Conservation (phyloP, 352 stramenopile species). For the Globisporangium heterothallicum region DNA sequence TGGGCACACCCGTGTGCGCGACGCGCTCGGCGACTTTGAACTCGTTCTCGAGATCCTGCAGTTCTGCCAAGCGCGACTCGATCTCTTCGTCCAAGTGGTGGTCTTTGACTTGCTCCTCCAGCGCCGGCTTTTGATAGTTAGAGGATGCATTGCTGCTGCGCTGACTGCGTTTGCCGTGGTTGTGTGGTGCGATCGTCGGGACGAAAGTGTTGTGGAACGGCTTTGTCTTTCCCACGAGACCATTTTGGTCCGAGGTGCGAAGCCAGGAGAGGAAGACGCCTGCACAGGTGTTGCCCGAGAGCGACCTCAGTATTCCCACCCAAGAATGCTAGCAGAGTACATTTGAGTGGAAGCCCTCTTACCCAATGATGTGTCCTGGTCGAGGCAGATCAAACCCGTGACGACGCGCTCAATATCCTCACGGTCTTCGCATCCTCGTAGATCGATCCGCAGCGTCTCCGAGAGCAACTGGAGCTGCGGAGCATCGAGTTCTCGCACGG, state of each 20-base stretch:
- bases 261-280: slow-evolving; percentile 68
- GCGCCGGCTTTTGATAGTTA: slow-evolving; percentile 11
- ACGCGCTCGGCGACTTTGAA: slow-evolving; percentile 61
- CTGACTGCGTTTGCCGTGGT: background rate
- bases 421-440: slow-evolving; percentile 50
- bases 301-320: background rate
- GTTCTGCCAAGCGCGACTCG: slow-evolving; percentile 23
- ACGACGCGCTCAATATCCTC: slow-evolving; percentile 55
- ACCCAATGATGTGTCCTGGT: slow-evolving; percentile 66
- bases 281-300: too few relatives aligned
- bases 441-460: slow-evolving; percentile 58
- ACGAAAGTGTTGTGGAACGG: slow-evolving; percentile 65
- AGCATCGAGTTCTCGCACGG: slow-evolving; percentile 41
- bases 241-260: slow-evolving; percentile 24
- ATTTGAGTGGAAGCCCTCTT: background rate
- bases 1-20: slow-evolving; percentile 46
- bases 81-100: slow-evolving; percentile 64
- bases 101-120: slow-evolving; percentile 29
- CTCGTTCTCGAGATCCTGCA: slow-evolving; percentile 40
- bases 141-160: background rate
- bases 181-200: slow-evolving; percentile 28
- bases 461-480: slow-evolving; percentile 38
- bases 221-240: slow-evolving; percentile 25
- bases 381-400: slow-evolving; percentile 55
- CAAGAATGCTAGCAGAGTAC: background rate